Evolutionary conservation across 306 rosid genomes (phyloP).

Genomic region (Glycine soja): DNA sequence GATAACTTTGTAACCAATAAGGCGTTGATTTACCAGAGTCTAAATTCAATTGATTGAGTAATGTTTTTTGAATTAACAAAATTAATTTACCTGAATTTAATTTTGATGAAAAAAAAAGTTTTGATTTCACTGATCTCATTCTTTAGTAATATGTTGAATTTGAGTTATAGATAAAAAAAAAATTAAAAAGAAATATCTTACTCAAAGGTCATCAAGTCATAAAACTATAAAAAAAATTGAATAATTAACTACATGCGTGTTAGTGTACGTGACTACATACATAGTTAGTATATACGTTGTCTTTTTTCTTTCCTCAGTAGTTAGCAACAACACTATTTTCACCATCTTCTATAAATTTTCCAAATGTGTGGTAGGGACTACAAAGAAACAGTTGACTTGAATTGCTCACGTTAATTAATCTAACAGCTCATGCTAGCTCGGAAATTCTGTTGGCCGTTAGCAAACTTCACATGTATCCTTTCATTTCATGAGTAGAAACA

Average conservation of each 20-base stretch:
- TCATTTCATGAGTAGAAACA: conserved; percentile 11
- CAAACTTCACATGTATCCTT: conserved; percentile 2
- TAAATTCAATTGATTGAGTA: no score
- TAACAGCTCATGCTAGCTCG: not conserved
- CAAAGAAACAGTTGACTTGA: conserved; percentile 14
- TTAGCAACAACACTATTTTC: conserved; percentile 13
- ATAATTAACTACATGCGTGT: not conserved
- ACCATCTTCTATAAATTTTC: conserved; percentile 8
- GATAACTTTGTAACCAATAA: no score
- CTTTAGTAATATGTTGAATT: no score
- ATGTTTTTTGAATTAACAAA: no score
- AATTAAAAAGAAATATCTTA: no score
- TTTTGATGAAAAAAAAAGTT: no score
- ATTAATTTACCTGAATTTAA: no score
- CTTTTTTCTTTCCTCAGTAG: not conserved
- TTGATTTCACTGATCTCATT: no score
- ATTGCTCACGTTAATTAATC: conserved; percentile 6
- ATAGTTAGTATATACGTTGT: not conserved
- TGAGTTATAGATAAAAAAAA: no score
- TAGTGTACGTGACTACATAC: not conserved
- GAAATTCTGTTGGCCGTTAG: conserved; percentile 33
- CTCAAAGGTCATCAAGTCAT: no score
- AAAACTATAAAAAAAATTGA: not conserved
- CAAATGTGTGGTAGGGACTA: conserved; percentile 21
- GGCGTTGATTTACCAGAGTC: no score